Conservation (phyloP, 352 stramenopile species). For the Globisporangium lucens region DNA sequence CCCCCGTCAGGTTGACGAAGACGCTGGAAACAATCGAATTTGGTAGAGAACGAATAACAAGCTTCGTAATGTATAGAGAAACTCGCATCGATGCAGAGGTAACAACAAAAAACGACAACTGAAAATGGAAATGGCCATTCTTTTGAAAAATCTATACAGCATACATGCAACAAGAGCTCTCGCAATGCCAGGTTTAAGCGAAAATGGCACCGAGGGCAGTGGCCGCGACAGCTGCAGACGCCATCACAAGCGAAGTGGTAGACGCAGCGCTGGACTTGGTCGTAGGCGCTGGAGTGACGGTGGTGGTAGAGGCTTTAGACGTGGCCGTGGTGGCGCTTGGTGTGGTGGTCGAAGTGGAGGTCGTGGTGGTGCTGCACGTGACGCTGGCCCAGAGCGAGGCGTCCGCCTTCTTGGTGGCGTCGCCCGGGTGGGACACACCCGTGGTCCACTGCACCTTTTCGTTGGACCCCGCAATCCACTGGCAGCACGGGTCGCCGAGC, state of each 20-base stretch:
- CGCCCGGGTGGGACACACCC: slow-evolving; percentile 19
- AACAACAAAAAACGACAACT: not conserved
- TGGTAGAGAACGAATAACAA: not conserved
- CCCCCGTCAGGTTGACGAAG: not conserved
- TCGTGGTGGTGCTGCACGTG: not conserved
- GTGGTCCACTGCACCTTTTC: slow-evolving; percentile 20
- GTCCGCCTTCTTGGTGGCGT: slow-evolving; percentile 23
- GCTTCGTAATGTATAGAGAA: not conserved
- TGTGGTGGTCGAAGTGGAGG: not conserved
- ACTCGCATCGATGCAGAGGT: not conserved
- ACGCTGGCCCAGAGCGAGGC: slow-evolving; percentile 13
- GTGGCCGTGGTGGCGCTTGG: not conserved
- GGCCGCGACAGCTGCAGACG: not conserved
- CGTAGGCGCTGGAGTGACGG: not conserved
- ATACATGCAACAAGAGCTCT: not conserved
- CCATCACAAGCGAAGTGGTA: not conserved
- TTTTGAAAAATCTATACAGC: not conserved
- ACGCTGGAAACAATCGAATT: not conserved
- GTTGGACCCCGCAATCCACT: slow-evolving; percentile 18
- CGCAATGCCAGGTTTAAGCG: not conserved
- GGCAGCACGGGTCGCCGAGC: slow-evolving; percentile 52
- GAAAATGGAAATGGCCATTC: not conserved
- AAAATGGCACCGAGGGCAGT: not conserved
- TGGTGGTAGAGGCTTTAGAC: not conserved
- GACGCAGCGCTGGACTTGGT: not conserved